A percentile compares a stretch with the other conserved stretches of the same genome.
Conservation (phyloP, 2,329 filamentous ascomycete species). For the Hymenoscyphus occultus region DNA sequence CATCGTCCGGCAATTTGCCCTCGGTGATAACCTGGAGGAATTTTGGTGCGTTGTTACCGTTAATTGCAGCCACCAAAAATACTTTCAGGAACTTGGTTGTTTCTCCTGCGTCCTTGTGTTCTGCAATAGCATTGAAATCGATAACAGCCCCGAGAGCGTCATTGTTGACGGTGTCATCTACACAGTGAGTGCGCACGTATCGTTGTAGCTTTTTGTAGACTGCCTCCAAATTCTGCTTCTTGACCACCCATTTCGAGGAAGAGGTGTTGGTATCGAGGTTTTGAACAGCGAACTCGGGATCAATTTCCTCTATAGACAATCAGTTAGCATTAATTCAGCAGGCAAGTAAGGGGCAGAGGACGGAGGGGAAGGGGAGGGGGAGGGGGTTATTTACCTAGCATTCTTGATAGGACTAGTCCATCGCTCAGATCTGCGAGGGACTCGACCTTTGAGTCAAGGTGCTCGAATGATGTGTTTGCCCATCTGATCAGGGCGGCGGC, state of each 20-base stretch:
- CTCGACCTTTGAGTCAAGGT: slow-evolving; percentile 29
- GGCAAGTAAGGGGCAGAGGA: not conserved
- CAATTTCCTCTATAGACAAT: slow-evolving; percentile 56
- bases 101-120: slow-evolving; percentile 53
- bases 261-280: slow-evolving; percentile 48
- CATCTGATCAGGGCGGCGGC: slow-evolving; percentile 58
- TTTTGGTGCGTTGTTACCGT: slow-evolving; percentile 53
- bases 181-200: slow-evolving; percentile 53
- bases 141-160: slow-evolving; percentile 48
- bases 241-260: slow-evolving; percentile 37
- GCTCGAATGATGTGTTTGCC: slow-evolving; percentile 39
- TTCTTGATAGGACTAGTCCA: slow-evolving; percentile 35
- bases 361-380: not conserved
- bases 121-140: slow-evolving; percentile 56
- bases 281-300: slow-evolving; percentile 53
- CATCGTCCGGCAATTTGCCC: not conserved
- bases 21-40: slow-evolving; percentile 49
- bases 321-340: slow-evolving; percentile 18
- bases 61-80: slow-evolving; percentile 51
- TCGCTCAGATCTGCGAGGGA: slow-evolving; percentile 37
- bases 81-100: slow-evolving; percentile 59
- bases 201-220: slow-evolving; percentile 54
- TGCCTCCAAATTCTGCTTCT: slow-evolving; percentile 51
- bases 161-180: slow-evolving; percentile 42
- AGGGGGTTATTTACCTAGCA: slow-evolving; percentile 38